Conservation (phyloP, 2,329 filamentous ascomycete genomes). For the Monilinia polystroma region DNA sequence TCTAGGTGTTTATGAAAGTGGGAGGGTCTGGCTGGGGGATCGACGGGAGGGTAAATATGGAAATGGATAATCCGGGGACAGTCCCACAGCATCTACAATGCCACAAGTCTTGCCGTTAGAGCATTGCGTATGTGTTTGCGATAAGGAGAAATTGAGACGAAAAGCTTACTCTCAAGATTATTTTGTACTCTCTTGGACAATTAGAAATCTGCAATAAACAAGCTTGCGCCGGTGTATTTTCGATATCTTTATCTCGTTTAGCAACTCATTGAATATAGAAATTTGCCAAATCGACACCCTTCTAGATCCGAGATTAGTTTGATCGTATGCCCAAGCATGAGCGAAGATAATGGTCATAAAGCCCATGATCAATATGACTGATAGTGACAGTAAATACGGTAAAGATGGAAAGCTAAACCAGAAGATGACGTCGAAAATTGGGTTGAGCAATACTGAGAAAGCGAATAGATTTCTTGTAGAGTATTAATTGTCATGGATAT, state of each 20-base stretch:
- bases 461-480: neutral
- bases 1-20: conserved; percentile 80
- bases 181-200: neutral
- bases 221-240: neutral
- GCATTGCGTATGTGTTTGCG: neutral
- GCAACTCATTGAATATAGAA: neutral
- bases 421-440: neutral
- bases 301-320: neutral
- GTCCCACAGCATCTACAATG: neutral
- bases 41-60: conserved; percentile 23
- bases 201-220: neutral
- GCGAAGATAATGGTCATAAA: neutral
- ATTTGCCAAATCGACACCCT: neutral
- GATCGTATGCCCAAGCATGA: neutral
- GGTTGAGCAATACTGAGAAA: neutral
- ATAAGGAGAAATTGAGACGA: neutral
- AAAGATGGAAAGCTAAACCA: neutral
- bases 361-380: neutral
- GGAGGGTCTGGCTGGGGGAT: conserved; percentile 59
- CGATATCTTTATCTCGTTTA: neutral
- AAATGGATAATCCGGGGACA: neutral
- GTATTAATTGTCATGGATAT: neutral
- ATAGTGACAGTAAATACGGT: neutral
- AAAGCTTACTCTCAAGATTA: neutral
- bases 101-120: neutral